A percentile compares a stretch with the other conserved stretches of the same genome.
Evolutionary conservation across 345 rosid species (phyloP).

Genomic region (Aquilaria malaccensis): DNA sequence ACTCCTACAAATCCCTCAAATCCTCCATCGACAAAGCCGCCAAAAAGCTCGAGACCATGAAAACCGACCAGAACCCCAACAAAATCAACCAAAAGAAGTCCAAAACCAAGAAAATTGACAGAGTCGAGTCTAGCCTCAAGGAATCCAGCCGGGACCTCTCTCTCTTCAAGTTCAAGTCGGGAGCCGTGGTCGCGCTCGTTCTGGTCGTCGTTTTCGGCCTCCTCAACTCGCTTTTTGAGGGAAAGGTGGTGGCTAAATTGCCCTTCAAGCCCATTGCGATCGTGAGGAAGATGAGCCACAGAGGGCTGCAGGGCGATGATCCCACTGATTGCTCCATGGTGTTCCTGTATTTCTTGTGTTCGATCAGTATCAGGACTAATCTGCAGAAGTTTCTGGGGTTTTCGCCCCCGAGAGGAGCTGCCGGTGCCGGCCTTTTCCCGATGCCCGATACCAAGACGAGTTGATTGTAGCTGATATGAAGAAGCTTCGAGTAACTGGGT

Average conservation of each 20-base stretch:
- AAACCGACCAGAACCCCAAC: conserved; percentile 46
- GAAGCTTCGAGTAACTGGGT: conserved; percentile 4
- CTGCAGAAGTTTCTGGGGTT: conserved; percentile 78
- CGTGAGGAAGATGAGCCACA: conserved; percentile 91
- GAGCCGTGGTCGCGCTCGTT: conserved; percentile 92
- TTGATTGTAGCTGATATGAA: conserved; percentile 21
- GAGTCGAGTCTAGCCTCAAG: conserved; percentile 86
- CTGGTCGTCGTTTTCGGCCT: conserved; percentile 88
- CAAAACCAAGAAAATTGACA: conserved; percentile 92
- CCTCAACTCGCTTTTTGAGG: conserved; percentile 86
- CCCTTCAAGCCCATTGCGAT: conserved; percentile 74
- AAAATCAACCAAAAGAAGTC: conserved; percentile 60
- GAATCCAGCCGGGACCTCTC: conserved; percentile 95
- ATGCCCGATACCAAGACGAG: conserved; percentile 92
- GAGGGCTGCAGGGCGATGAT: conserved; percentile 79
- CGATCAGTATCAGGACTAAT: conserved; percentile 88
- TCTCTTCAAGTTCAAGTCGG: conserved; percentile 98
- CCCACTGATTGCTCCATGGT: conserved; percentile 97
- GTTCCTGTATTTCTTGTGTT: conserved; percentile 71
- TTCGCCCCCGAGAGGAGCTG: conserved; percentile 75
- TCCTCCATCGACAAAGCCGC: conserved; percentile 94
- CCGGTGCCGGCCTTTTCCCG: conserved; percentile 74
- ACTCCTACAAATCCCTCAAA: conserved; percentile 83
- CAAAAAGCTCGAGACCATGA: conserved; percentile 93
- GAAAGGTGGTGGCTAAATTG: conserved; percentile 87